A percentile compares a stretch with the other conserved stretches of the same genome.
Conservation (phyloP, 441 rosid genomes). For the Heliophila coronopifolia region DNA sequence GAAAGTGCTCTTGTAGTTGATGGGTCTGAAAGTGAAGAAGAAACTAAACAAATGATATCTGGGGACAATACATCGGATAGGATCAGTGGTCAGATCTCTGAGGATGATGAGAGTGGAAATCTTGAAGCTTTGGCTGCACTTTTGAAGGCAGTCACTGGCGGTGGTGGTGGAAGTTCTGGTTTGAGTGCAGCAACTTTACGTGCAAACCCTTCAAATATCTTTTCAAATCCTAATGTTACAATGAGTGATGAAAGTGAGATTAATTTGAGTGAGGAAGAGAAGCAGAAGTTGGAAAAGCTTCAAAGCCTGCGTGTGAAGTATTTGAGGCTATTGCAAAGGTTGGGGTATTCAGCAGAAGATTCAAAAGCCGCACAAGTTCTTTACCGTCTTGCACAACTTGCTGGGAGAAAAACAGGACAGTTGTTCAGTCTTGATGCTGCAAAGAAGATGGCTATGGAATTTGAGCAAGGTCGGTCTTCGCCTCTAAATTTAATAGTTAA, state of each 20-base stretch:
- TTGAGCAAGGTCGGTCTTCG: too few species aligned
- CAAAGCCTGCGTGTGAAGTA: slow-evolving; percentile 72
- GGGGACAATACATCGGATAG: slow-evolving; percentile 49
- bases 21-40: slow-evolving; percentile 52
- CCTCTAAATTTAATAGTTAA: too few species aligned
- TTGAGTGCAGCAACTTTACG: slow-evolving; percentile 71
- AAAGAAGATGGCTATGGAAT: slow-evolving; percentile 60
- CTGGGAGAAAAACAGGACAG: slow-evolving; percentile 69
- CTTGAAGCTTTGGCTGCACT: slow-evolving; percentile 87
- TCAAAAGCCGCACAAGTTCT: slow-evolving; percentile 74
- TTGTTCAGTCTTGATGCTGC: slow-evolving; percentile 72
- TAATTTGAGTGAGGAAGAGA: slow-evolving; percentile 75
- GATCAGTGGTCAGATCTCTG: slow-evolving; percentile 73
- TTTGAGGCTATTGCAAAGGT: slow-evolving; percentile 76
- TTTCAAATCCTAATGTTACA: slow-evolving; percentile 36
- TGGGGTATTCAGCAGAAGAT: slow-evolving; percentile 76
- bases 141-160: slow-evolving; percentile 83
- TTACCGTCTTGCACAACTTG: slow-evolving; percentile 63
- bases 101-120: too few species aligned
- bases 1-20: slow-evolving; percentile 34
- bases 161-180: slow-evolving; percentile 66
- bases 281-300: slow-evolving; percentile 61
- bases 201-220: slow-evolving; percentile 47
- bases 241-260: slow-evolving; percentile 41
- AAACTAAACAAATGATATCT: slow-evolving; percentile 51